These are phyloP conservation scores for Candida qinlingensis DNA, from an alignment of 805 yeast species.

Conservation along the genomic window DNA sequence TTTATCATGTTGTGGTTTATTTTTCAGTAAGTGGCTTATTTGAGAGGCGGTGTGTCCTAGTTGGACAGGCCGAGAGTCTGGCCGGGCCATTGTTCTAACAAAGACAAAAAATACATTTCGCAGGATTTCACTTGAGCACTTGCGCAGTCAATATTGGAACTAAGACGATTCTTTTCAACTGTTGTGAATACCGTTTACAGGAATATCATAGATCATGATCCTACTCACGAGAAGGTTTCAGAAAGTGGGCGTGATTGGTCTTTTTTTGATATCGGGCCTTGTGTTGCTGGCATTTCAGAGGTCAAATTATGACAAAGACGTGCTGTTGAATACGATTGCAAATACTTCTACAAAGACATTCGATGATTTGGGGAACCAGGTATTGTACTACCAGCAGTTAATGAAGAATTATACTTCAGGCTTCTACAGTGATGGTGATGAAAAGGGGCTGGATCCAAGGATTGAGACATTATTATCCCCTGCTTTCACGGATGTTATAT, in stretches of 20 bases:
- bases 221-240: constrained; percentile 13
- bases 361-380: constrained; percentile 9
- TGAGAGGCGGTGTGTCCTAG: no score
- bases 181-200: no score
- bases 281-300: constrained; percentile 4
- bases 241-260: constrained; percentile 6
- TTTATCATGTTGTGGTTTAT: no score
- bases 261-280: not conserved
- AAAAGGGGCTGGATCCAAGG: not conserved
- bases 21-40: no score
- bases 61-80: no score
- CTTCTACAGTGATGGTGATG: constrained; percentile 11
- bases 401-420: constrained; percentile 20
- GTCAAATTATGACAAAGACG: constrained; percentile 12
- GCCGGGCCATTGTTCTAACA: no score
- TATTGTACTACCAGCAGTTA: constrained; percentile 16
- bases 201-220: not conserved
- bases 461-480: constrained; percentile 19
- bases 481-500: constrained; percentile 10
- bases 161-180: no score
- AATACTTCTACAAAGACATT: constrained; percentile 3
- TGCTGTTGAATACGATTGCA: not conserved
- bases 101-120: no score
- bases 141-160: no score
- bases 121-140: no score